Percentiles rank a stretch among this genome's conserved stretches.
phyloP scores from a whole-genome alignment of 2,329 filamentous ascomycete species.

The Thielaviopsis punctulata region DNA sequence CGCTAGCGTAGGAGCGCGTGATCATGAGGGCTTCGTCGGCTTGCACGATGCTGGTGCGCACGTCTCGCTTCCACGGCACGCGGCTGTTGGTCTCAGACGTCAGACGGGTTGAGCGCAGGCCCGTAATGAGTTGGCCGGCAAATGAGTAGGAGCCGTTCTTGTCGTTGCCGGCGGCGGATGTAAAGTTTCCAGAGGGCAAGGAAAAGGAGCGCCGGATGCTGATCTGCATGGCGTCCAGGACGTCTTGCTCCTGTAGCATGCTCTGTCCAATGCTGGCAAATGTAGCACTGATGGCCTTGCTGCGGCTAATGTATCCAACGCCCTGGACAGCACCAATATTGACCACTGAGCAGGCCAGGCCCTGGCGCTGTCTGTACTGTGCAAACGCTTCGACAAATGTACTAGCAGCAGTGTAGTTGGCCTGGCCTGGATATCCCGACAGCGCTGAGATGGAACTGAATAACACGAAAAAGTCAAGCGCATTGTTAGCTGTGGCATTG shows the following conservation, averaged over 20 bases:
- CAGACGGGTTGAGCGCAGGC: conserved; percentile 10
- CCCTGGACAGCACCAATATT: conserved; percentile 21
- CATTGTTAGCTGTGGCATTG: conserved; percentile 9
- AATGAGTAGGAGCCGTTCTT: neutral
- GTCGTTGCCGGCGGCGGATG: neutral
- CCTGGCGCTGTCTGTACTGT: conserved; percentile 18
- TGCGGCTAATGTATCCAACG: conserved; percentile 19
- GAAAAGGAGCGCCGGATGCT: neutral
- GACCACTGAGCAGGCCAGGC: conserved; percentile 21
- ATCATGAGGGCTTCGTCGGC: neutral
- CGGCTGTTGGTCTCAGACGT: conserved; percentile 1
- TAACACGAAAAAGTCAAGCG: conserved; percentile 23
- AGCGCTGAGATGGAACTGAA: conserved; percentile 21
- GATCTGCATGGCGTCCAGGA: conserved; percentile 10
- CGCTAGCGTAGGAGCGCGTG: neutral
- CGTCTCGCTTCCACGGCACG: conserved; percentile 2
- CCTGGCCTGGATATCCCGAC: conserved; percentile 22
- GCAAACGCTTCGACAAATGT: conserved; percentile 23
- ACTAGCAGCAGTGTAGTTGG: conserved; percentile 27
- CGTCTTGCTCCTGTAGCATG: conserved; percentile 14
- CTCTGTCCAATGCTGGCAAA: conserved; percentile 10
- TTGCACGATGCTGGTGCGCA: neutral
- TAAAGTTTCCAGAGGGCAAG: neutral
- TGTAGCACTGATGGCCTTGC: conserved; percentile 15
- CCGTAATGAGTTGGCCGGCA: neutral